phyloP scores from a whole-genome alignment of 306 rosid genomes.

The Elaeagnus macrophylla region DNA sequence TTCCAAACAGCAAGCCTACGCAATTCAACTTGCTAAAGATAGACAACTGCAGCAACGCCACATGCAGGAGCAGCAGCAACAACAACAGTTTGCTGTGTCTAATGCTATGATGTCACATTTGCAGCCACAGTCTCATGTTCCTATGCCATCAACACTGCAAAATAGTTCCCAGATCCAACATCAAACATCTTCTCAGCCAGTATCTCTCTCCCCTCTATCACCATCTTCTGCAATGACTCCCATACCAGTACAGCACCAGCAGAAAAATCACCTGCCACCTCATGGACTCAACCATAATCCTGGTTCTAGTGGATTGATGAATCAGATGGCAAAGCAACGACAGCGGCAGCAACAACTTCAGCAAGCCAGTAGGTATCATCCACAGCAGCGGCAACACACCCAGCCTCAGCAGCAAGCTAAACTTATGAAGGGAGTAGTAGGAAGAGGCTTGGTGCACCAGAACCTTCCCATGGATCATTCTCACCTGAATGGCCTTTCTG shows the following conservation, averaged over 20 bases:
- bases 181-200: constrained; percentile 60
- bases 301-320: constrained; percentile 29
- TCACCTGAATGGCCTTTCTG: constrained; percentile 64
- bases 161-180: constrained; percentile 60
- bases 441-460: constrained; percentile 70
- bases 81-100: constrained; percentile 65
- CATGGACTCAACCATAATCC: constrained; percentile 75
- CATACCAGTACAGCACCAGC: constrained; percentile 68
- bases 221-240: constrained; percentile 63
- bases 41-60: constrained; percentile 54
- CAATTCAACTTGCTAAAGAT: constrained; percentile 62
- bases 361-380: constrained; percentile 85
- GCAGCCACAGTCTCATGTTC: constrained; percentile 61
- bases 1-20: constrained; percentile 66
- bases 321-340: constrained; percentile 65
- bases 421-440: constrained; percentile 67
- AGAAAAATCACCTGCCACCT: constrained; percentile 72
- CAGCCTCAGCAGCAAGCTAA: constrained; percentile 81
- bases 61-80: constrained; percentile 40
- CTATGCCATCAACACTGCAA: constrained; percentile 52
- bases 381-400: constrained; percentile 60
- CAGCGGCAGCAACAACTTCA: constrained; percentile 62
- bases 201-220: constrained; percentile 49
- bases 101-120: constrained; percentile 52
- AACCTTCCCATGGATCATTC: constrained; percentile 60